A percentile compares a stretch with the other conserved stretches of the same genome.
phyloP scores from a whole-genome alignment of 2,329 filamentous ascomycete genomes.

The Fusarium sp. region DNA sequence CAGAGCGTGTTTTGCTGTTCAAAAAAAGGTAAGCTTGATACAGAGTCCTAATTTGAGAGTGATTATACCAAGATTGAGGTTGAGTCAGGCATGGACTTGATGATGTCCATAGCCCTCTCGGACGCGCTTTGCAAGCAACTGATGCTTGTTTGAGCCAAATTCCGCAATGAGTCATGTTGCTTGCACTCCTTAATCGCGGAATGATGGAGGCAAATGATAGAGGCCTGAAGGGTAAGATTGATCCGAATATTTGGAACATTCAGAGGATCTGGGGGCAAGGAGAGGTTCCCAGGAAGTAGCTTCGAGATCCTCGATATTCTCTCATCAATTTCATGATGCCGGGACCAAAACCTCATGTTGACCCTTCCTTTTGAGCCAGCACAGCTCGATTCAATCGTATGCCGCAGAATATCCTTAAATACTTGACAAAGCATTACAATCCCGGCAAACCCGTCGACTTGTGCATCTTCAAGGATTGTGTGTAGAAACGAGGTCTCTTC shows the following conservation, averaged over 20 bases:
- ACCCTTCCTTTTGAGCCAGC: background rate
- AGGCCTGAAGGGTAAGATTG: background rate
- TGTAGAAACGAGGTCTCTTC: background rate
- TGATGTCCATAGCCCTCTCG: background rate
- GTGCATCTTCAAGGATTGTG: background rate
- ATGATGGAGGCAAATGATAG: background rate
- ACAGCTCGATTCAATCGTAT: background rate
- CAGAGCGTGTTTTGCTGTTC: too few relatives aligned
- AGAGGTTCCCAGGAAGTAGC: background rate
- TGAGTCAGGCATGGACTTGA: background rate
- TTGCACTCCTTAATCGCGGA: background rate
- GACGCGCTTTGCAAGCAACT: background rate
- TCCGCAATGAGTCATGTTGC: background rate
- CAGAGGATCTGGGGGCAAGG: background rate
- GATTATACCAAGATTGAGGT: too few relatives aligned
- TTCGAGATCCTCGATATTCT: background rate
- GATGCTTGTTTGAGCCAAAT: background rate
- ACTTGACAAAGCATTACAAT: background rate
- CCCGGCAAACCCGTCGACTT: background rate
- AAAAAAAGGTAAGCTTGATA: too few relatives aligned
- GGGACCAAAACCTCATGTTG: background rate
- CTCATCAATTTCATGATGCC: background rate
- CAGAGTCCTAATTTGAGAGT: too few relatives aligned
- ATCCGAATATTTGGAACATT: background rate
- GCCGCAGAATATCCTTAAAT: background rate